phyloP scores from a whole-genome alignment of 805 yeast genomes.

The Danielia oregonensis region DNA sequence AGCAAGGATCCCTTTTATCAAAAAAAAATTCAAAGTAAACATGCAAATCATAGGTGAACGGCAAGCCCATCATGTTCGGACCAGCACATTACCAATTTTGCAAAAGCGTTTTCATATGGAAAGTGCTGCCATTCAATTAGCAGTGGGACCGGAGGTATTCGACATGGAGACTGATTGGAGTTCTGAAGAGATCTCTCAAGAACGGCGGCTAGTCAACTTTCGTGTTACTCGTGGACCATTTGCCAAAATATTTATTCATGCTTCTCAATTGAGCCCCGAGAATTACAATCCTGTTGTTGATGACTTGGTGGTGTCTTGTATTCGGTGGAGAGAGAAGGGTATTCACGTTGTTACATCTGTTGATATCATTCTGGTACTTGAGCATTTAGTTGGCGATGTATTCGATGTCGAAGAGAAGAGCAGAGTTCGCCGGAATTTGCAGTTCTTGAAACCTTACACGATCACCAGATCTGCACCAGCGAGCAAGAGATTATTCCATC shows the following conservation, averaged over 20 bases:
- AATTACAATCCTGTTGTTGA: conserved; percentile 20
- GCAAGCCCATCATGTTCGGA: neutral
- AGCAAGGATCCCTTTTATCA: neutral
- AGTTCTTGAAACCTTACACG: conserved; percentile 58
- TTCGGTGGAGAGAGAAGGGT: conserved; percentile 48
- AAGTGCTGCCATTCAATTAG: no score
- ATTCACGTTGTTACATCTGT: conserved; percentile 59
- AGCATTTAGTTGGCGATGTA: conserved; percentile 49
- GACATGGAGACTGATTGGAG: conserved; percentile 46
- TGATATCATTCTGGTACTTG: conserved; percentile 56
- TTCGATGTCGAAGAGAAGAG: conserved; percentile 69
- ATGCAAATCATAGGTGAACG: neutral
- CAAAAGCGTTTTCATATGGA: no score
- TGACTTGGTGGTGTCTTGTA: conserved; percentile 53
- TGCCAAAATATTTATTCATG: neutral
- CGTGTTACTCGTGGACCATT: conserved; percentile 26
- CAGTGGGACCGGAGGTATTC: conserved; percentile 27
- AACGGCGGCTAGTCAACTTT: conserved; percentile 50
- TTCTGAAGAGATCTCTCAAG: conserved; percentile 34
- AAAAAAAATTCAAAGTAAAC: neutral
- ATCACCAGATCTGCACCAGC: conserved; percentile 44
- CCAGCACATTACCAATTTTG: no score
- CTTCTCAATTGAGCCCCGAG: neutral
- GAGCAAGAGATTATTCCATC: conserved; percentile 20
- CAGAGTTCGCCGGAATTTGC: conserved; percentile 63